phyloP scores from a whole-genome alignment of 768 basidiomycete genomes.

The Leucosporidium creatinivorum region DNA sequence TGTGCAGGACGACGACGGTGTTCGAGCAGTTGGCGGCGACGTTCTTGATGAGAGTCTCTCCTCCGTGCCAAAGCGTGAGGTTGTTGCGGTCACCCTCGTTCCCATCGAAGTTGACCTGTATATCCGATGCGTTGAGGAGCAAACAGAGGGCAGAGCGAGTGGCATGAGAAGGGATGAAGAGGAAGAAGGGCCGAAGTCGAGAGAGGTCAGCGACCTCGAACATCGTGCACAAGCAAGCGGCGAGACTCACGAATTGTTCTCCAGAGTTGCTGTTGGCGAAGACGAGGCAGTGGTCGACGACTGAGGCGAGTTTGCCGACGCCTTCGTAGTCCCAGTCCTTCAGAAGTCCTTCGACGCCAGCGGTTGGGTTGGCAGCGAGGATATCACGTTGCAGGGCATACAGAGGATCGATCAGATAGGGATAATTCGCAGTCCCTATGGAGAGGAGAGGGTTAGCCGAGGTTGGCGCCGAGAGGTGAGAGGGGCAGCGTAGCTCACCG shows the following conservation, averaged over 20 bases:
- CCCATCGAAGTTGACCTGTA: not conserved
- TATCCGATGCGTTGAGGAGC: too few relatives aligned
- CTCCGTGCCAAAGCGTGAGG: constrained; percentile 48
- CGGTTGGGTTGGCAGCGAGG: constrained; percentile 14
- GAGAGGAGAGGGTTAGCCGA: constrained; percentile 40
- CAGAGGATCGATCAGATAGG: constrained; percentile 35
- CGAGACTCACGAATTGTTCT: constrained; percentile 46
- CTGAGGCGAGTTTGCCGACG: not conserved
- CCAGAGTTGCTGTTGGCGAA: not conserved
- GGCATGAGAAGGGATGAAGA: too few relatives aligned
- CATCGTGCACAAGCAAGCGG: too few relatives aligned
- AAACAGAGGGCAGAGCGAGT: too few relatives aligned
- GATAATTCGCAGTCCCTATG: constrained; percentile 40
- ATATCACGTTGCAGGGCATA: constrained; percentile 46
- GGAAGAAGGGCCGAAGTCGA: too few relatives aligned
- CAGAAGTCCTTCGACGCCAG: not conserved
- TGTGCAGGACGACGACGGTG: constrained; percentile 70
- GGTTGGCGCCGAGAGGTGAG: constrained; percentile 61
- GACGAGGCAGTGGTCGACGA: not conserved
- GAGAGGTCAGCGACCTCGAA: too few relatives aligned
- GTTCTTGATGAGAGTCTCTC: constrained; percentile 57
- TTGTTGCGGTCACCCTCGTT: constrained; percentile 26
- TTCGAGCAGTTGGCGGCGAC: constrained; percentile 61
- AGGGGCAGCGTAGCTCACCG: constrained; percentile 40
- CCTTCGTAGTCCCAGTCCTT: not conserved